Evolutionary conservation across 176 grass and related monocot species (phyloP), one percentile per base, ranked within the genome.

Genomic region (Aegilops sharonensis): DNA sequence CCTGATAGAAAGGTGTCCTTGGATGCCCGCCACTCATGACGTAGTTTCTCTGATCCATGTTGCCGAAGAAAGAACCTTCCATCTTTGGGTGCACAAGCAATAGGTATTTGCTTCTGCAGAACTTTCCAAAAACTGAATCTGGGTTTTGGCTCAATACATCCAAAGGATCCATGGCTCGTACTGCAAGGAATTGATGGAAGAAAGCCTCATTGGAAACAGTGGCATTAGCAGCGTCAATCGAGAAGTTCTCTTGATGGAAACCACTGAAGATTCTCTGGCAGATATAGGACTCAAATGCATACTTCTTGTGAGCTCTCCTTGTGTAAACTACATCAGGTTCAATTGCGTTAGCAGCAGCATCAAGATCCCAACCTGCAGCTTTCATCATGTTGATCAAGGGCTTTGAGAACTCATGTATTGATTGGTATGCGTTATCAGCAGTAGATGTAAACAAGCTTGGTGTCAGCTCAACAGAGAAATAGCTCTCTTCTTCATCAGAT

Each of bases 331-430:
- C 85, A 83, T 36, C 92, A 82, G 88, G 89, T 80, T 94, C 97
- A 17, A 94, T 89, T 50, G 92, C 85, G 47, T 99, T 88, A 68
- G 94, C 92, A 83, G 94, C 94, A 3, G 92, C 93, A 88, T 98
- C 94, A 80, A 98, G 93, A 92, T 98, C 97, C 97, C 94, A 98
- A 6, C 88, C 90, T 39, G 93, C 93, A 85, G 90, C 90, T 75
- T 98, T 98, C 96, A 99, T 99, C 97, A 96, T 99, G 78, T 99
- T 96, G 88, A 99, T 99, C 72, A 99, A 59, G 11, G 94, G 90
- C 87, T 99, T 99, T 64, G 97, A 94, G 36, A 99, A 94, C 75
- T 96, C 94, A 88, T 99, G 97, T 84, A 99, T 99, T 0, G 97
- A 94, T 73, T 96, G 94, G 76, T 96, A 96, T 24, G 89, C 79